Evolutionary conservation across 768 basidiomycete genomes (phyloP), one percentile per base, ranked within the genome.

Genomic region (Lactarius sanguifluus): DNA sequence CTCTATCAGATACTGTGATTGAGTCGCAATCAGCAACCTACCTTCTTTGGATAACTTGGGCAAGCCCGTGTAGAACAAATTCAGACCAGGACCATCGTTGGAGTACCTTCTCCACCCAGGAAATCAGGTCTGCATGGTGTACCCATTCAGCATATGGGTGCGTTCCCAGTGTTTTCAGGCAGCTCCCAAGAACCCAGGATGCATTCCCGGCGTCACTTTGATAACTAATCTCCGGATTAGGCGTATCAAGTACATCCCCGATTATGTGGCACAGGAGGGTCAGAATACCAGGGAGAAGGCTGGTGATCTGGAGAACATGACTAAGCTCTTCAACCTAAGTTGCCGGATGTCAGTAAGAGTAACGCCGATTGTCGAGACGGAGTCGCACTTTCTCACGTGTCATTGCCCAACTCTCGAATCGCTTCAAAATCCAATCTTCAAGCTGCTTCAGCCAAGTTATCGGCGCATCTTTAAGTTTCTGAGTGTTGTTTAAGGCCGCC

Each of bases 181-280:
- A 89, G n/a, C 79, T 71, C n/a, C 85, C 85, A 18, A 91, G 69
- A 1, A 85, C 80, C 82, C 85, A 87, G 1, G 84, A 79, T 2
- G 79, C 74, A 59, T 81, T 85, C 15, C 76, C 78, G 55, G 76
- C 74, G 13, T 75, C 77, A 50, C 70, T 68, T 13, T 75, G 73
- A n/a, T 73, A 75, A 60, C 78, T 76, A 0, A 43, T 45, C 5
- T 68, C 64, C 2, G 75, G 65, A 28, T 77, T 71, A 1, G 73
- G 64, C 4, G 54, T 50, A 16, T 74, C 73, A 0, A 89, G 75
- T 45, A 77, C 75, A 9, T 73, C 71, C 41, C 83, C 77, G 30
- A 87, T 76, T 9, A 89, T 78, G 5, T 75, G 72, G 13, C 83
- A 76, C 20, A 88, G 72, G 1, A 81, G 71, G 1, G 75, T 71